Evolutionary conservation across 257 asterid genomes (phyloP).

Genomic region (Mitragyna speciosa): DNA sequence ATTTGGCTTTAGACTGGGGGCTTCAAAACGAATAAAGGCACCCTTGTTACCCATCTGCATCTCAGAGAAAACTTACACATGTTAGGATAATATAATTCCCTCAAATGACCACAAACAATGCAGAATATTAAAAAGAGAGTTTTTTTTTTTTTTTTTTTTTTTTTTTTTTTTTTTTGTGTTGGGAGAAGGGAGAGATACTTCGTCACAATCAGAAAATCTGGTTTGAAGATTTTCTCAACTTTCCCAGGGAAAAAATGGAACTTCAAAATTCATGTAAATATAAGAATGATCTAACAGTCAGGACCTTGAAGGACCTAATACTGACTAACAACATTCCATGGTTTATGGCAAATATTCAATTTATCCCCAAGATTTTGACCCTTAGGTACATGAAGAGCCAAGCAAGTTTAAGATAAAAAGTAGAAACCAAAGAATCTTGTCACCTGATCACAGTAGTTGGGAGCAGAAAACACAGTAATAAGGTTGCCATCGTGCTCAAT

Average conservation of each 20-base stretch:
- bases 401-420: slow-evolving; percentile 2
- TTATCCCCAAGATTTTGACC: background rate
- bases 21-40: slow-evolving; percentile 92
- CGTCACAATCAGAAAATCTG: background rate
- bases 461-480: slow-evolving; percentile 96
- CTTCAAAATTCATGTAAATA: background rate
- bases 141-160: no score
- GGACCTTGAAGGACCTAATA: background rate
- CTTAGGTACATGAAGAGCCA: background rate
- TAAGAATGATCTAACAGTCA: background rate
- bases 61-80: slow-evolving; percentile 23
- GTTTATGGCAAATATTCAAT: background rate
- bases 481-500: slow-evolving; percentile 97
- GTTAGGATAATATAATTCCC: slow-evolving; percentile 2
- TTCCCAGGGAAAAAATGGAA: background rate
- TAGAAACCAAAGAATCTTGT: slow-evolving; percentile 19
- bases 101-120: background rate
- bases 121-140: background rate
- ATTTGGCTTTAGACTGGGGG: slow-evolving; percentile 86
- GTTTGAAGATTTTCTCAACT: background rate
- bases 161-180: no score
- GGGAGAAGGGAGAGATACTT: background rate
- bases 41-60: slow-evolving; percentile 99
- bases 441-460: slow-evolving; percentile 99
- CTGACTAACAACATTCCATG: background rate